These are phyloP conservation scores for Colletotrichum chrysophilum DNA, from an alignment of 2,329 filamentous ascomycete species.

Conservation along the genomic window DNA sequence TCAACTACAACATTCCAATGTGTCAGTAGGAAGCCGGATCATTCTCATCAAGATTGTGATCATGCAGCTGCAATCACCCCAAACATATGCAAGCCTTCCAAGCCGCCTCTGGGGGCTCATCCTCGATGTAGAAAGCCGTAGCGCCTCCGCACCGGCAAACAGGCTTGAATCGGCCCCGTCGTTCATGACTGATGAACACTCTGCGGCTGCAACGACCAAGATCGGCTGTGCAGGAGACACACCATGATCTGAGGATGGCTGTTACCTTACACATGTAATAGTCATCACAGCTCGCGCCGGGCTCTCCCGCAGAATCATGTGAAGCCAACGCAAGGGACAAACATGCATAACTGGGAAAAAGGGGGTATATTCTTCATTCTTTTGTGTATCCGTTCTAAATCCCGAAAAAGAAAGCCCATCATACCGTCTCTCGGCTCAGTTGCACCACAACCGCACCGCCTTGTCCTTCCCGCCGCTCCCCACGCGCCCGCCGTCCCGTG, in stretches of 20 bases:
- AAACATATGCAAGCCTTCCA: neutral
- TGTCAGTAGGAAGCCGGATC: neutral
- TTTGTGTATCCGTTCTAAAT: conserved; percentile 13
- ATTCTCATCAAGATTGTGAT: neutral
- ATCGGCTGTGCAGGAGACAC: fast-evolving
- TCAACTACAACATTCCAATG: neutral
- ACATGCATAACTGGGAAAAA: neutral
- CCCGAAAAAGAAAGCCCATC: neutral
- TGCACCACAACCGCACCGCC: conserved; percentile 70
- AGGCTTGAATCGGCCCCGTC: neutral
- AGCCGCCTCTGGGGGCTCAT: neutral
- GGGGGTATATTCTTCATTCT: conserved; percentile 18
- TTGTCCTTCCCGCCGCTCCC: conserved; percentile 95
- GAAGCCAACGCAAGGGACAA: neutral
- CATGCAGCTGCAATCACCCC: neutral
- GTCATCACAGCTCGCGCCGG: neutral
- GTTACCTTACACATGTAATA: neutral
- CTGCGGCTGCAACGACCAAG: neutral
- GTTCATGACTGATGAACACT: neutral
- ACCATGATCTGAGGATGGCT: neutral
- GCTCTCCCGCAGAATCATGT: neutral
- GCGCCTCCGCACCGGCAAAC: neutral
- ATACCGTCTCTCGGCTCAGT: conserved; percentile 43
- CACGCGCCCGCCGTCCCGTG: conserved; percentile 80
- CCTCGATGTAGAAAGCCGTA: neutral